These are phyloP conservation scores for Orobanche coerulescens DNA, from an alignment of 257 asterid genomes.

Conservation along the genomic window DNA sequence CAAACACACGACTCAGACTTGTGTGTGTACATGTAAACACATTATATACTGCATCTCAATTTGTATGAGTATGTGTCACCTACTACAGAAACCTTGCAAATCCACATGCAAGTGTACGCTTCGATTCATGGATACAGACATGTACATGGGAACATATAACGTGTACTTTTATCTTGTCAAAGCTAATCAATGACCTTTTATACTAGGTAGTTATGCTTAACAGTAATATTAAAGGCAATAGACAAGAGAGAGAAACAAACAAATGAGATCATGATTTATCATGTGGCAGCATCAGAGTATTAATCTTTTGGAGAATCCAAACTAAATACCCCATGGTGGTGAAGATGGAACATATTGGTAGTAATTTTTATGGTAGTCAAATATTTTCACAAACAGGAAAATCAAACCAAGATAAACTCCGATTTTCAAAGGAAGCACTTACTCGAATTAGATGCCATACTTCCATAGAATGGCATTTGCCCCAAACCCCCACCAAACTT, in stretches of 20 bases:
- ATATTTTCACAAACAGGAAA: too few relatives aligned
- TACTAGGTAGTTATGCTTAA: background rate
- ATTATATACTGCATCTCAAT: background rate
- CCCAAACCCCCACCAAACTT: constrained; percentile 49
- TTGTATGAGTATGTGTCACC: background rate
- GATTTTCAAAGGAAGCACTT: constrained; percentile 26
- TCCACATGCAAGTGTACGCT: background rate
- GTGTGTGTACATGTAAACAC: too few relatives aligned
- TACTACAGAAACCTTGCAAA: background rate
- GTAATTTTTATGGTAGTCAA: too few relatives aligned
- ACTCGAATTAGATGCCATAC: constrained; percentile 53
- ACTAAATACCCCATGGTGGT: too few relatives aligned
- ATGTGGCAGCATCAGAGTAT: background rate
- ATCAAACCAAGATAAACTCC: too few relatives aligned
- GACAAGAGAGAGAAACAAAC: background rate
- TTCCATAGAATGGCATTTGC: constrained; percentile 69
- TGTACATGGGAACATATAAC: background rate
- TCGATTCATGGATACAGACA: background rate
- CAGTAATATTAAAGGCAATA: background rate
- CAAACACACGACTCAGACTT: too few relatives aligned
- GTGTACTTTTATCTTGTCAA: too few relatives aligned
- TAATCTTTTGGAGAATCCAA: background rate
- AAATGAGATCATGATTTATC: background rate
- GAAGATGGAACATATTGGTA: too few relatives aligned
- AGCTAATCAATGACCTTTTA: background rate